Evolutionary conservation across 257 asterid genomes (phyloP).

Genomic region (Solanum sejunctum): DNA sequence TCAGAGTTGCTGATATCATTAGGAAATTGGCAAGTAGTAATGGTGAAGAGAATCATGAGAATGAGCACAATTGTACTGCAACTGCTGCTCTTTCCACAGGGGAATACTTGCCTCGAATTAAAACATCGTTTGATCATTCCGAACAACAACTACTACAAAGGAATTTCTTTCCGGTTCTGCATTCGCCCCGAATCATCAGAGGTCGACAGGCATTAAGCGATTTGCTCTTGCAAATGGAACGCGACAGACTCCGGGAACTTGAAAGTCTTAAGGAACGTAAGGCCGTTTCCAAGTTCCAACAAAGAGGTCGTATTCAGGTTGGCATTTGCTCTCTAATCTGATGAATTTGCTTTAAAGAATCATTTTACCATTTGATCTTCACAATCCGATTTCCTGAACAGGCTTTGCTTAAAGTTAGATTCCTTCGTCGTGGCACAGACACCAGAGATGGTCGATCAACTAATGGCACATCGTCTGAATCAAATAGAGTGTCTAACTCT

Average conservation of each 20-base stretch:
- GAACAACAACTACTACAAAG: neutral
- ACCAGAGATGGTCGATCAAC: slow-evolving; percentile 12
- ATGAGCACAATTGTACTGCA: neutral
- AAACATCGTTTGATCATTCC: neutral
- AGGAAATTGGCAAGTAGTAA: neutral
- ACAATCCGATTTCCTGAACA: neutral
- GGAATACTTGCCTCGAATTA: neutral
- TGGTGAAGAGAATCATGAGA: neutral
- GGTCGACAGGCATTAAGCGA: slow-evolving; percentile 2
- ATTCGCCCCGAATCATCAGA: slow-evolving; percentile 2
- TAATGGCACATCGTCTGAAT: slow-evolving; percentile 13
- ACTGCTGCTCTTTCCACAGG: neutral
- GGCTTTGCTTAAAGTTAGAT: slow-evolving; percentile 5
- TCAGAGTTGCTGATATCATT: slow-evolving; percentile 4
- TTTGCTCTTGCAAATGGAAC: slow-evolving; percentile 9
- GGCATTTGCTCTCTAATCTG: neutral
- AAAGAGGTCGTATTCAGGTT: slow-evolving; percentile 11
- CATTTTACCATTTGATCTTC: neutral
- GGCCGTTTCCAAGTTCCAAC: slow-evolving; percentile 6
- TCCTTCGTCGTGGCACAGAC: slow-evolving; percentile 1
- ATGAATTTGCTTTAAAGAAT: neutral
- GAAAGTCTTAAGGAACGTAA: neutral
- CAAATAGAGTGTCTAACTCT: slow-evolving; percentile 19
- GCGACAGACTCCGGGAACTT: slow-evolving; percentile 1
- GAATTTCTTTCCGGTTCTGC: neutral